phyloP scores from a whole-genome alignment of 108 stramenopile genomes.

The Cyclotella kingstonii region DNA sequence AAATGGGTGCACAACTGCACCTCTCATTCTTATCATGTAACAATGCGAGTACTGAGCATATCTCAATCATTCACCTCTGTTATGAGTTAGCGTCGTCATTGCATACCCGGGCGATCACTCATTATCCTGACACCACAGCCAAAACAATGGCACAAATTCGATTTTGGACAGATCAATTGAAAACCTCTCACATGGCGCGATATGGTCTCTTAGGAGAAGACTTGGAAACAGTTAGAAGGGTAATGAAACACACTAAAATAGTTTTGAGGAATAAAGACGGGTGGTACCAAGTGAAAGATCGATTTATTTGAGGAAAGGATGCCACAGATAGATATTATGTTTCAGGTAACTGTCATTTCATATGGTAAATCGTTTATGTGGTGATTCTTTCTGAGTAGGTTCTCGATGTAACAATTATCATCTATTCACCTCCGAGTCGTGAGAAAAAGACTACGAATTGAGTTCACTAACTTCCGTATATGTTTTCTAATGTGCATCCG shows the following conservation, averaged over 20 bases:
- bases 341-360: no score
- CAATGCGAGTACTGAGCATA: conserved; percentile 79
- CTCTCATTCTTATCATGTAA: conserved; percentile 57
- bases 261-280: conserved; percentile 57
- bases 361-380: no score
- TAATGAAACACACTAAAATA: conserved; percentile 63
- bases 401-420: no score
- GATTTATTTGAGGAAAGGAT: conserved; percentile 47
- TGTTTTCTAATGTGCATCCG: not conserved
- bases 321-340: no score
- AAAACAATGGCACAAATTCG: conserved; percentile 50
- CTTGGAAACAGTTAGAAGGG: conserved; percentile 50
- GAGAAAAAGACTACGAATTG: no score
- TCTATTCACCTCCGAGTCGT: no score
- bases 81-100: conserved; percentile 51
- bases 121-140: conserved; percentile 5
- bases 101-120: conserved; percentile 17
- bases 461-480: not conserved
- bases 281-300: conserved; percentile 22
- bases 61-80: conserved; percentile 69
- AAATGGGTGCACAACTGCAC: conserved; percentile 59
- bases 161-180: conserved; percentile 82
- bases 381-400: no score
- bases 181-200: conserved; percentile 59
- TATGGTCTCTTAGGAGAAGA: conserved; percentile 64